Evolutionary conservation across 441 rosid genomes (phyloP).

Genomic region (Omphalea diandra): DNA sequence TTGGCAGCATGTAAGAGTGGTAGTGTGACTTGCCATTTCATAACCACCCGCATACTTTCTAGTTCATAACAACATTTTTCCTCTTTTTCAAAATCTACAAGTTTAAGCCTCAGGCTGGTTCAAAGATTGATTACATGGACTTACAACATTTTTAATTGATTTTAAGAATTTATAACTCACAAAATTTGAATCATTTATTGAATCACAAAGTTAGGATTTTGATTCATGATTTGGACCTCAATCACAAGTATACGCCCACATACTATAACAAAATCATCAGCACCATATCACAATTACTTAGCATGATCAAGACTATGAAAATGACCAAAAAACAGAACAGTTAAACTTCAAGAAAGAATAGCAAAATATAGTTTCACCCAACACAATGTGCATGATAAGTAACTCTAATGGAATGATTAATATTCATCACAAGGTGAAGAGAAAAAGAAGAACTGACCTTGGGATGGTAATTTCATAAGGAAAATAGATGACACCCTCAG

Average conservation of each 20-base stretch:
- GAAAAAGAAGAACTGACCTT: slow-evolving; percentile 54
- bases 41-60: background rate
- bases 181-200: background rate
- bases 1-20: background rate
- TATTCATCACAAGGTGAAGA: background rate
- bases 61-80: background rate
- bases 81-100: background rate
- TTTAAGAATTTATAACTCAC: background rate
- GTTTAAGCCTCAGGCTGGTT: background rate
- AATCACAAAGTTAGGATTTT: background rate
- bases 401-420: background rate
- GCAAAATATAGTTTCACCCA: background rate
- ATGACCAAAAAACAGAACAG: background rate
- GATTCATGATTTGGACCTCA: background rate
- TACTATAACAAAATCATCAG: background rate
- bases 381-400: background rate
- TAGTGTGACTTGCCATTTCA: background rate
- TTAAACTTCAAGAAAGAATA: background rate
- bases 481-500: slow-evolving; percentile 73
- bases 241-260: background rate
- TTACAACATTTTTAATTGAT: background rate
- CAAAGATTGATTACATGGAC: background rate
- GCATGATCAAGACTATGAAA: background rate
- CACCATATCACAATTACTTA: background rate
- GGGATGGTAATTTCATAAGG: slow-evolving; percentile 82